Evolutionary conservation across 2,329 filamentous ascomycete species (phyloP), one percentile per base, ranked within the genome.

Genomic region (Stemphylium beticola): DNA sequence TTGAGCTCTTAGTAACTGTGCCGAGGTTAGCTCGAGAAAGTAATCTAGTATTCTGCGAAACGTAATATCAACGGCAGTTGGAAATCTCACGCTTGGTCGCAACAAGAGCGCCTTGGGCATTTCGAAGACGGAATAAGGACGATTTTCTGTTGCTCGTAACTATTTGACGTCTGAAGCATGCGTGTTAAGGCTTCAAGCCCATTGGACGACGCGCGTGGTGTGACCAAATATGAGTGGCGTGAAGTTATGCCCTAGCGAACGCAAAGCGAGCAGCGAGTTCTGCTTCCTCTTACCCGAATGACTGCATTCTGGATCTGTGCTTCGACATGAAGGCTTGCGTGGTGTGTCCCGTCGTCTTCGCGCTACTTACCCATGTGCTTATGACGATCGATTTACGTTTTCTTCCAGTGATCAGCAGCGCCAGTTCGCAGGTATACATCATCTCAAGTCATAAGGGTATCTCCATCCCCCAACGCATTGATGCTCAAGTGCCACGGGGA

Each of bases 341-440:
- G 37, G 11, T 38, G 15, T 26, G 26, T 10, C 26, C 22, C 9
- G 20, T 47, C 38, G 29, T 38, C 18, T n/a, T 34, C 44, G 44
- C 17, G n/a, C 10, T 47, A 15, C 22, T 46, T 14, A n/a, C 33
- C 44, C 26, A 26, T 47, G 44, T 24, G 14, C 14, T 20, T 22
- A 53, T 49, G 49, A 48, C 43, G 43, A 39, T 12, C 26, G 7
- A 18, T 53, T 47, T 39, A 49, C 49, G 49, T 53, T 24, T 41
- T 34, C 31, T 22, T 26, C 17, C 31, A 11, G 37, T 22, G 43
- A 53, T 53, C 43, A 40, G 33, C 49, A 41, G 20, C 9, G 6
- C 14, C 37, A 48, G 5, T 41, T 31, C 22, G 37, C 37, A 26
- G 31, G 20, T 31, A 33, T 9, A 18, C 31, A 41, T 37, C 42